A percentile compares a stretch with the other conserved stretches of the same genome.
Conservation (phyloP, 108 stramenopile species). For the Schizochytrium sp. region DNA sequence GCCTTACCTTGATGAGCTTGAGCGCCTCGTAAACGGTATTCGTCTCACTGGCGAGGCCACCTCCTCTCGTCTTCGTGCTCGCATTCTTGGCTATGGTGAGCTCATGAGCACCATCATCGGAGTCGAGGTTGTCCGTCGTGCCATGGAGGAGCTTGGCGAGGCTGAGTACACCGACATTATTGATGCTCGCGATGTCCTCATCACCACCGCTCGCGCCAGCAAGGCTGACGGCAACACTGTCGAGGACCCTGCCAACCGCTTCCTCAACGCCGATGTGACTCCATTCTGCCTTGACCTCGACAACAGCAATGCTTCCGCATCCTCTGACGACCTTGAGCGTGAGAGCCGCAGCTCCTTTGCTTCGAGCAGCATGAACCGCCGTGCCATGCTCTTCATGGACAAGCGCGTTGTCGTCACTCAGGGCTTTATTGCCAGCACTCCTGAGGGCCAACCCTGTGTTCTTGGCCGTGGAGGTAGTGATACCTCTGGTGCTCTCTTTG, state of each 20-base stretch:
- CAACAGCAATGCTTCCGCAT: not conserved
- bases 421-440: slow-evolving; percentile 61
- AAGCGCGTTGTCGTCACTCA: slow-evolving; percentile 61
- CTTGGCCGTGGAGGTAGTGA: slow-evolving; percentile 62
- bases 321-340: not conserved
- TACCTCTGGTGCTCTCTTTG: slow-evolving; percentile 55
- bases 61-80: slow-evolving; percentile 53
- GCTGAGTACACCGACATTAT: slow-evolving; percentile 9
- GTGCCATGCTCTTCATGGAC: not conserved
- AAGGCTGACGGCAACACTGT: not conserved
- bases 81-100: slow-evolving; percentile 57
- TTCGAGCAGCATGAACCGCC: slow-evolving; percentile 26
- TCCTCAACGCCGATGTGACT: slow-evolving; percentile 12
- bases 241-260: not conserved
- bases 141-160: not conserved
- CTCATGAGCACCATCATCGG: slow-evolving; percentile 54
- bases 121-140: slow-evolving; percentile 23
- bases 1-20: slow-evolving; percentile 48
- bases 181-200: slow-evolving; percentile 60
- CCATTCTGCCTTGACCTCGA: slow-evolving; percentile 6
- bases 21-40: slow-evolving; percentile 22
- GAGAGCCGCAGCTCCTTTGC: not conserved
- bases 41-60: slow-evolving; percentile 50
- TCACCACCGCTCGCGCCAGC: not conserved
- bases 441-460: slow-evolving; percentile 49